phyloP scores from a whole-genome alignment of 2,329 filamentous ascomycete species.

The Paraphoma chrysanthemicola region DNA sequence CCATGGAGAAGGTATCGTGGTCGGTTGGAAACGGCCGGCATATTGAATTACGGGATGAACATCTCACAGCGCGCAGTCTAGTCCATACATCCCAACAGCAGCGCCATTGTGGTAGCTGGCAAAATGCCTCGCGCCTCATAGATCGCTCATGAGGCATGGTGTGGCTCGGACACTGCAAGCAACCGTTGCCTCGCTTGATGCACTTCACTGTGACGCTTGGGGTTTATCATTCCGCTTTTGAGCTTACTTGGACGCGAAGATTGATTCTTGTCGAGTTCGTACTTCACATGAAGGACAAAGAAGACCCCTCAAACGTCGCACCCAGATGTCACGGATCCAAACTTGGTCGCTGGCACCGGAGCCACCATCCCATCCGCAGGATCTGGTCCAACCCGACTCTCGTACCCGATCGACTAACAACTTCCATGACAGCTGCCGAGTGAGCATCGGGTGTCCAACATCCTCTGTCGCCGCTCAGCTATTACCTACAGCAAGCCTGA shows the following conservation, averaged over 20 bases:
- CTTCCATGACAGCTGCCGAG: constrained; percentile 7
- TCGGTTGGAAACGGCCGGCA: not conserved
- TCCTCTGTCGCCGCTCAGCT: not conserved
- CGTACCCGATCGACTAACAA: constrained; percentile 13
- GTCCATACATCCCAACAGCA: not conserved
- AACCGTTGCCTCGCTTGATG: not conserved
- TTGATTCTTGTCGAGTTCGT: no score
- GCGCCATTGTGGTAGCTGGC: not conserved
- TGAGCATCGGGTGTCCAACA: no score
- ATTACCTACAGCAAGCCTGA: not conserved
- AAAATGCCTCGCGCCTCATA: no score
- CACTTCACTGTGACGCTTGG: no score
- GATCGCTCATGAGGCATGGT: no score
- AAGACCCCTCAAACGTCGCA: not conserved
- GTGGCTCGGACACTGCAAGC: not conserved
- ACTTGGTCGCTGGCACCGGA: constrained; percentile 3
- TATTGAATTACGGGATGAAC: not conserved
- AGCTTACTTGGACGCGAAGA: no score
- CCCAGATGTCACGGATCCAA: not conserved
- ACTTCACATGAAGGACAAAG: no score
- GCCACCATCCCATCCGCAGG: constrained; percentile 14
- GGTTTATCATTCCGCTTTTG: not conserved
- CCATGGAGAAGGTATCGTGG: not conserved
- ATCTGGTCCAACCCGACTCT: constrained; percentile 24
- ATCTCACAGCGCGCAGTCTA: not conserved